Conservation (phyloP, 73 alveolate genomes). For the Stentor roeselii region DNA sequence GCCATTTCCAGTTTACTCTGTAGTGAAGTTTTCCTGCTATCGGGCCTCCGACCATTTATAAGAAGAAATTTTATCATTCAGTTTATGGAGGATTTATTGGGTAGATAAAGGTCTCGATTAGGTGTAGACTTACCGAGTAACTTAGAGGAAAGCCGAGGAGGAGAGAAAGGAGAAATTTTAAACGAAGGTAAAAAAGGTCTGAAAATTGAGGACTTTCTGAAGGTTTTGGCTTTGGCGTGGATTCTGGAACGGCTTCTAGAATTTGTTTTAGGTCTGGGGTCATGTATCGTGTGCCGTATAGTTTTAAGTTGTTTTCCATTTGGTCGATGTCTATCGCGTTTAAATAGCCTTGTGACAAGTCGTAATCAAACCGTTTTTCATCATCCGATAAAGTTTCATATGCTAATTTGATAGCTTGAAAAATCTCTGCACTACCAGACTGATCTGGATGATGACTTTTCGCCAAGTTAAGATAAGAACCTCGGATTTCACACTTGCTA, state of each 20-base stretch:
- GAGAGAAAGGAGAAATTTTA: neutral
- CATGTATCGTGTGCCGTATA: conserved; percentile 9
- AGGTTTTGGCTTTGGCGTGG: neutral
- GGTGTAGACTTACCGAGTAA: neutral
- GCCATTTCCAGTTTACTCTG: conserved; percentile 27
- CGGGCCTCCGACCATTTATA: conserved; percentile 33
- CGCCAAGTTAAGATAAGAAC: neutral
- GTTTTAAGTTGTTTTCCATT: neutral
- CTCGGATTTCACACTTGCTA: neutral
- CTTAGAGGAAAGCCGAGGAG: neutral
- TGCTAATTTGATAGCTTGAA: neutral
- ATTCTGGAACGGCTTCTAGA: no score
- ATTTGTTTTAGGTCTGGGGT: neutral
- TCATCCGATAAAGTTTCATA: neutral
- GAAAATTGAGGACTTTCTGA: neutral
- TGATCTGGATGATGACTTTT: conserved; percentile 15
- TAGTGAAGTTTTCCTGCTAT: conserved; percentile 29
- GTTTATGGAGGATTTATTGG: no score
- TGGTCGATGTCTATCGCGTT: conserved; percentile 5
- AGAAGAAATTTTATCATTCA: neutral
- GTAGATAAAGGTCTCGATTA: neutral
- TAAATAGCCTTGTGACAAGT: neutral
- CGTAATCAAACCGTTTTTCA: neutral
- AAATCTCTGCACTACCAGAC: neutral
- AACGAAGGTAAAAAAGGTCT: neutral